phyloP scores from a whole-genome alignment of 1,284 basidiomycete species.

The Amylostereum chailletii region DNA sequence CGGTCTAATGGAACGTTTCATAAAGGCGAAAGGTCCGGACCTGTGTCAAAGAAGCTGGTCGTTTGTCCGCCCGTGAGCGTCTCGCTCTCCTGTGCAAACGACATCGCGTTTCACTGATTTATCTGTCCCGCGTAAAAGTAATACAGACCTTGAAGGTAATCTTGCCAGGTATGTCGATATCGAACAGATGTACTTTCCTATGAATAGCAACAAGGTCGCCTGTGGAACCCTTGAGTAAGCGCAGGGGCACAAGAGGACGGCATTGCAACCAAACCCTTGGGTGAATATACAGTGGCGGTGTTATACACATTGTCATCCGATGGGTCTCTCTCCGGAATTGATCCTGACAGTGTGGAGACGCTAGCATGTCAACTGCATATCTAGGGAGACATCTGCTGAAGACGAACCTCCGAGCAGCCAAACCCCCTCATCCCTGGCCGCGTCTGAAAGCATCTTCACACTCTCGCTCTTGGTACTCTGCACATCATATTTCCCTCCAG shows the following conservation, averaged over 20 bases:
- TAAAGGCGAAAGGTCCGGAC: constrained; percentile 27
- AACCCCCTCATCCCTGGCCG: constrained; percentile 73
- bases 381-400: background rate
- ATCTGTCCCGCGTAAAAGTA: background rate
- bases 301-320: constrained; percentile 77
- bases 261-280: constrained; percentile 48
- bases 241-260: background rate
- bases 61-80: constrained; percentile 77
- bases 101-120: background rate
- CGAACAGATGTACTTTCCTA: constrained; percentile 95
- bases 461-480: constrained; percentile 64
- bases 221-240: constrained; percentile 19
- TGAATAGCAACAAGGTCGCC: constrained; percentile 84
- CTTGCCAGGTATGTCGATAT: constrained; percentile 95
- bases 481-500: constrained; percentile 49
- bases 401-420: constrained; percentile 87
- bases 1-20: background rate
- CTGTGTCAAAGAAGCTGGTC: constrained; percentile 84
- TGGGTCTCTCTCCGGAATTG: constrained; percentile 78
- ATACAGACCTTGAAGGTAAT: constrained; percentile 85
- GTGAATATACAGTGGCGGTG: constrained; percentile 86
- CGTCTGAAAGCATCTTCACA: constrained; percentile 74
- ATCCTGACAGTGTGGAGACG: constrained; percentile 39
- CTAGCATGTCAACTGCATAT: background rate
- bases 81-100: constrained; percentile 73